Conservation (phyloP, 2,329 filamentous ascomycete genomes). For the Zelopaecilomyces penicillatus region DNA sequence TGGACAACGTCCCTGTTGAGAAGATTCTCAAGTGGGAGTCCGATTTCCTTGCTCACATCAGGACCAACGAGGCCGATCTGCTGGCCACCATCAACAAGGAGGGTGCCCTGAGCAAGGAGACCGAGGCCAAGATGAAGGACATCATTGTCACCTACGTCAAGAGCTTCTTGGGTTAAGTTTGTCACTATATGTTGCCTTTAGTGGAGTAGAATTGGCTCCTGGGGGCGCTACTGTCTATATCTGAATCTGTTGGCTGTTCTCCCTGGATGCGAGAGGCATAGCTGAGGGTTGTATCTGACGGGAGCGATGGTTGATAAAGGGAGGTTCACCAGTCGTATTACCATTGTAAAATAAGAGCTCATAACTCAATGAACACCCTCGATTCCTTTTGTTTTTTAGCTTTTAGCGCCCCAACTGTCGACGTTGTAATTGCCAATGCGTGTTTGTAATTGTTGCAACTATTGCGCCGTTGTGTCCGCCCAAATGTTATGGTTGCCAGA, state of each 20-base stretch:
- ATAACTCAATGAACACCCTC: constrained; percentile 53
- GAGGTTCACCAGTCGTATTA: constrained; percentile 41
- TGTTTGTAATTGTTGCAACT: too few relatives aligned
- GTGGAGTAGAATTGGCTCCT: constrained; percentile 20
- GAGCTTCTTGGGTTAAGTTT: constrained; percentile 64
- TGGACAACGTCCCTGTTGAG: constrained; percentile 79
- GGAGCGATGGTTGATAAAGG: constrained; percentile 35
- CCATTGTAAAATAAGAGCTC: constrained; percentile 56
- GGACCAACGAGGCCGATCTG: constrained; percentile 79
- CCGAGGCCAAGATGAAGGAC: constrained; percentile 75
- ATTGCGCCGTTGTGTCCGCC: too few relatives aligned
- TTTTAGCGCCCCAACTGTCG: too few relatives aligned
- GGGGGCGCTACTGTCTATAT: constrained; percentile 41
- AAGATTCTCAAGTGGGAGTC: constrained; percentile 92
- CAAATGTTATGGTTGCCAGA: too few relatives aligned
- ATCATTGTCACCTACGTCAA: constrained; percentile 77
- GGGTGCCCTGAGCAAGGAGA: constrained; percentile 90
- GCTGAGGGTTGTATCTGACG: constrained; percentile 38
- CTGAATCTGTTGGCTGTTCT: constrained; percentile 35
- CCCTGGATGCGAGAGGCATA: constrained; percentile 37
- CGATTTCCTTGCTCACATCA: constrained; percentile 89
- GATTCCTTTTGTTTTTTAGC: constrained; percentile 48
- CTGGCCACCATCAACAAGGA: constrained; percentile 87
- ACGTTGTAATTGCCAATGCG: too few relatives aligned
- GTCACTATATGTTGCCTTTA: constrained; percentile 20